Base-by-base conservation (phyloP, 805 yeast species). In the Saturnispora zaruensis region DNA sequence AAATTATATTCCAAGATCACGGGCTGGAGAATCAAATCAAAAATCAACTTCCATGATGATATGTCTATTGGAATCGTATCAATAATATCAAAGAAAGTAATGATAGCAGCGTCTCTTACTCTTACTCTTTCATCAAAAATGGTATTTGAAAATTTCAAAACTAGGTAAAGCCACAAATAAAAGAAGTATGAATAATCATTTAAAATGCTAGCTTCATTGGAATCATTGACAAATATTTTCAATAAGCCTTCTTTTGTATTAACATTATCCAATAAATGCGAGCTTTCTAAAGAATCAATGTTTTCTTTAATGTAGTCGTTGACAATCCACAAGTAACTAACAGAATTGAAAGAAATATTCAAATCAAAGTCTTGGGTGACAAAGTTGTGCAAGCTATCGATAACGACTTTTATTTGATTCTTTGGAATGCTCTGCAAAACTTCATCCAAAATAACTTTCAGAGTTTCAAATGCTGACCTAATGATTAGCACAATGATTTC, bases 271-370 rank as follows among this genome's bases (percentile, higher is more conserved):
- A 3, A 21, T 6, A 26, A 53, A 26, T 28, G 41, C 5, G 20
- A 20, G 3, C 21, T 20, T 5, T 46, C 46, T 0, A 25, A 13
- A 4, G 49, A n/a, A 7, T 63, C 66, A 4, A 63, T 51, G 36
- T 59, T 65, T 4, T 66, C 67, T 48, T 80, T 73, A 40, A 82
- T 66, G 51, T 81, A 80, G 59, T 93, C 98, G 57, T 96, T 86
- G 3, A 93, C 79, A 14, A 85, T 65, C 98, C 98, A 91, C 60
- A 89, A 90, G 56, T 89, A 85, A 57, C 96, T 87, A 7, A 89
- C 85, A 0, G 96, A 82, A 45, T 95, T 87, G 62, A 91, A 89
- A 0, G 97, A 87, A 20, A 88, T 86, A 63, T 91, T 91, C 55
- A 91, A 65, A 56, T 91, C 96, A 54, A 70, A 72, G 1, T 65